Percentiles rank a stretch among this genome's conserved stretches.
These are phyloP conservation scores for Claviceps sp. DNA, from an alignment of 2,329 filamentous ascomycete species.

Conservation along the genomic window DNA sequence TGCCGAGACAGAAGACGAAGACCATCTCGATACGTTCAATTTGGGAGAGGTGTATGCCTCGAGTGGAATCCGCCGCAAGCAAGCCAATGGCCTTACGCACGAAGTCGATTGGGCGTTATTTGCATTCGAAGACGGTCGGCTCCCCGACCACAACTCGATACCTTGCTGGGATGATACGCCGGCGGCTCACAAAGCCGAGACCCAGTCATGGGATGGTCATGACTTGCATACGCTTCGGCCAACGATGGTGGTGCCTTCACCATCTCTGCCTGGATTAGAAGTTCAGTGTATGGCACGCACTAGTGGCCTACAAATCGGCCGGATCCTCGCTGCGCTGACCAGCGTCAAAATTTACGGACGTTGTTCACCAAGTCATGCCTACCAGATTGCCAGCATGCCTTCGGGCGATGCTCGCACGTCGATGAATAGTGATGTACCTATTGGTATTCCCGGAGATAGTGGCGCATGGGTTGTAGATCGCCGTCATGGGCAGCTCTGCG, in stretches of 20 bases:
- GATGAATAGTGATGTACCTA: constrained; percentile 19
- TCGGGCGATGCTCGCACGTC: constrained; percentile 6
- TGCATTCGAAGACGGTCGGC: constrained; percentile 57
- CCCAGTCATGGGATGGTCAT: constrained; percentile 10
- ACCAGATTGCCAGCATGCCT: constrained; percentile 38
- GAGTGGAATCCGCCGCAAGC: constrained; percentile 71
- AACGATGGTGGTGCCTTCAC: constrained; percentile 43
- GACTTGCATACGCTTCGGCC: constrained; percentile 32
- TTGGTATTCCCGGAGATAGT: constrained; percentile 73
- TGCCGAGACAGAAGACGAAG: constrained; percentile 57
- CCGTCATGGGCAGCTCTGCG: constrained; percentile 64
- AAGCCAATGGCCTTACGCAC: constrained; percentile 59
- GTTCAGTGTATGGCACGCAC: constrained; percentile 87
- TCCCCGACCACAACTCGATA: constrained; percentile 61
- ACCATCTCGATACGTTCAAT: constrained; percentile 69
- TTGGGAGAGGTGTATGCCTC: constrained; percentile 81
- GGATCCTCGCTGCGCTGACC: constrained; percentile 64
- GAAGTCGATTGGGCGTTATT: constrained; percentile 96
- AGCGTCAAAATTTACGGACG: constrained; percentile 83
- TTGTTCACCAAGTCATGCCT: constrained; percentile 61
- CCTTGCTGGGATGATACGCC: constrained; percentile 20
- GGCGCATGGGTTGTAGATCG: constrained; percentile 88
- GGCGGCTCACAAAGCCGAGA: constrained; percentile 5
- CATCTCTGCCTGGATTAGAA: constrained; percentile 55
- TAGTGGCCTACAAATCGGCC: constrained; percentile 66